Evolutionary conservation across 192 early-diverging fungal species (phyloP).

Genomic region (Mortierella hygrophila): DNA sequence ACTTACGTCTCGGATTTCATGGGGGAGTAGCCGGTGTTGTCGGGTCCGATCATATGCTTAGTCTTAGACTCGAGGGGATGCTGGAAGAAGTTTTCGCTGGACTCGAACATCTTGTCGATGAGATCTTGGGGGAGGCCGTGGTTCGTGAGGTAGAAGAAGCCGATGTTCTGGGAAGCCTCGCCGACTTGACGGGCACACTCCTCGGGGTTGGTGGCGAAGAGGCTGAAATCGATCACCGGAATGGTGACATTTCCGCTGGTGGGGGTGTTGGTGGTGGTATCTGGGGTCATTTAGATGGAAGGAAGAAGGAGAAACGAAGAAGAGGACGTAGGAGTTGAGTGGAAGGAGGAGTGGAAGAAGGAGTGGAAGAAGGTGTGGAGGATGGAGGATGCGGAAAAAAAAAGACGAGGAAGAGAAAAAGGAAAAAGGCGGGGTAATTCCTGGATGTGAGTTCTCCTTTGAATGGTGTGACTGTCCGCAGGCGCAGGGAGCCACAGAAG

Average conservation of each 20-base stretch:
- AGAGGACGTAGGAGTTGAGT: background rate
- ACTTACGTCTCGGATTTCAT: constrained; percentile 68
- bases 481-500: background rate
- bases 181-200: constrained; percentile 61
- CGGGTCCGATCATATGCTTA: constrained; percentile 51
- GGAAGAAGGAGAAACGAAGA: background rate
- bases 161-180: constrained; percentile 63
- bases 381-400: background rate
- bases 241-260: constrained; percentile 42
- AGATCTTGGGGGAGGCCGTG: constrained; percentile 65
- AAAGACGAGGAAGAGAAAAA: background rate
- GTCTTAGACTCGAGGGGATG: constrained; percentile 60
- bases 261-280: background rate
- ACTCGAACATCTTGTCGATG: constrained; percentile 66
- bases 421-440: constrained; percentile 1
- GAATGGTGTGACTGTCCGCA: background rate
- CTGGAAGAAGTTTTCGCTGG: constrained; percentile 68
- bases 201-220: constrained; percentile 59
- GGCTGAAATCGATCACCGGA: constrained; percentile 73
- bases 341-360: background rate
- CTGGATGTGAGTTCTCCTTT: no score
- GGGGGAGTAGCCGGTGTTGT: constrained; percentile 67
- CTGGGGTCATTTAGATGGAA: background rate
- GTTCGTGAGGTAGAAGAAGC: constrained; percentile 74
- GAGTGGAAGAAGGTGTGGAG: background rate